Percentiles rank a stretch among this genome's conserved stretches.
phyloP scores from a whole-genome alignment of 2,329 filamentous ascomycete genomes.

The Stagonosporopsis vannaccii region DNA sequence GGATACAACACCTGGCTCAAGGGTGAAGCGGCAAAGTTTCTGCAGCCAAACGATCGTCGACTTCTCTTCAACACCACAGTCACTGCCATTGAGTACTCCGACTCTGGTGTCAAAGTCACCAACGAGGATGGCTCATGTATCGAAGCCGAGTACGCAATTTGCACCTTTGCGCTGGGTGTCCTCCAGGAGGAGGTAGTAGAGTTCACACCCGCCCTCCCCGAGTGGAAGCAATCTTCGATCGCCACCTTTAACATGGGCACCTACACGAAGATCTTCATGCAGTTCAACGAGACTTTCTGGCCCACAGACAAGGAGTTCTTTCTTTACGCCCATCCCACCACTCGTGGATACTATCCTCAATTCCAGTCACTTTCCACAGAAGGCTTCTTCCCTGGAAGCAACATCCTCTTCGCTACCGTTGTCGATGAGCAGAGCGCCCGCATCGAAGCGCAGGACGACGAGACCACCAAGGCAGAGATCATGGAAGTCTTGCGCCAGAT shows the following conservation, averaged over 20 bases:
- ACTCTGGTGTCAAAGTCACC: slow-evolving; percentile 61
- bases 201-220: slow-evolving; percentile 66
- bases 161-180: slow-evolving; percentile 73
- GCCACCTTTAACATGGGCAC: slow-evolving; percentile 72
- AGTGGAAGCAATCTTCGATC: slow-evolving; percentile 71
- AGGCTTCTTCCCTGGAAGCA: slow-evolving; percentile 66
- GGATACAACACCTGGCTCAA: slow-evolving; percentile 67
- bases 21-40: slow-evolving; percentile 65
- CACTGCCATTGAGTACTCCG: slow-evolving; percentile 61
- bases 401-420: slow-evolving; percentile 72
- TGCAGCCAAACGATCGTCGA: slow-evolving; percentile 62
- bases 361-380: slow-evolving; percentile 68
- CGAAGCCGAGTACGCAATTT: slow-evolving; percentile 67
- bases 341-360: slow-evolving; percentile 64
- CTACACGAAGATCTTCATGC: slow-evolving; percentile 76
- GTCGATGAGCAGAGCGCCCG: slow-evolving; percentile 64
- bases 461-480: slow-evolving; percentile 63
- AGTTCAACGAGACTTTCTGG: slow-evolving; percentile 74
- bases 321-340: slow-evolving; percentile 59
- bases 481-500: slow-evolving; percentile 66
- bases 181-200: slow-evolving; percentile 67
- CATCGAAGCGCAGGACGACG: slow-evolving; percentile 66
- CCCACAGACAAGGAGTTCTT: slow-evolving; percentile 61
- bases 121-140: slow-evolving; percentile 64
- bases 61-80: slow-evolving; percentile 67